These are phyloP conservation scores for Coccomyxa sp. DNA, from an alignment of 139 green algal genomes.

Conservation along the genomic window DNA sequence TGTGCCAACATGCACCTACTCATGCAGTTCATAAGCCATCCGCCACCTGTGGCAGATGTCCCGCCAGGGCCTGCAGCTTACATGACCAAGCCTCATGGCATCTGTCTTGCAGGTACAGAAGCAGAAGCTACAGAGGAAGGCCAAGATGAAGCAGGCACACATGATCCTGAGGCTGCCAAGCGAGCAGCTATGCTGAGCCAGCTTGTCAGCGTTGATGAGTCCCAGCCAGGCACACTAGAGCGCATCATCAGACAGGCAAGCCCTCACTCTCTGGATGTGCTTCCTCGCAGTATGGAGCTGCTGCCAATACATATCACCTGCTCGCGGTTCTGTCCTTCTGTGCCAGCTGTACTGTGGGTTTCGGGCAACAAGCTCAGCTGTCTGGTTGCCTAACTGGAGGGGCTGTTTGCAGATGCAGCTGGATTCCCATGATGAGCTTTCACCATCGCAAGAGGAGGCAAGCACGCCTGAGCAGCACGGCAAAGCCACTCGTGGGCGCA, in stretches of 20 bases:
- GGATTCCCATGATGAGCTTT: background rate
- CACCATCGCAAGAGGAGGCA: background rate
- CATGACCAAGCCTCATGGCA: background rate
- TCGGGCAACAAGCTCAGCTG: background rate
- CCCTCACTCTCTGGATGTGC: no score
- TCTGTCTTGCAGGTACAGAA: background rate
- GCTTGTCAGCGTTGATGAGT: background rate
- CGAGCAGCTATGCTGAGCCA: background rate
- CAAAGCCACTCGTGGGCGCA: no score
- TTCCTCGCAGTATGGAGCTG: background rate
- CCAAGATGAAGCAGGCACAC: background rate
- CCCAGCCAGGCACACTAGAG: background rate
- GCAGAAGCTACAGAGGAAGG: background rate
- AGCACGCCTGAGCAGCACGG: background rate
- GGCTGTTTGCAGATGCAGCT: no score
- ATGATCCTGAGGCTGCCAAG: background rate
- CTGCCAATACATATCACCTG: background rate
- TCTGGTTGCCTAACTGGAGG: background rate
- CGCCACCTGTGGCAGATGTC: background rate
- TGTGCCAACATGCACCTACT: no score
- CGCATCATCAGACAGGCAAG: background rate
- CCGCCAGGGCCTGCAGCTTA: background rate
- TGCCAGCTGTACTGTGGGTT: background rate
- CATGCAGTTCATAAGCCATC: background rate
- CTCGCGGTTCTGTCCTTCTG: background rate